A percentile compares a stretch with the other conserved stretches of the same genome.
These are phyloP conservation scores for Conoideocrella luteorostrata DNA, from an alignment of 2,329 filamentous ascomycete species.

Conservation along the genomic window DNA sequence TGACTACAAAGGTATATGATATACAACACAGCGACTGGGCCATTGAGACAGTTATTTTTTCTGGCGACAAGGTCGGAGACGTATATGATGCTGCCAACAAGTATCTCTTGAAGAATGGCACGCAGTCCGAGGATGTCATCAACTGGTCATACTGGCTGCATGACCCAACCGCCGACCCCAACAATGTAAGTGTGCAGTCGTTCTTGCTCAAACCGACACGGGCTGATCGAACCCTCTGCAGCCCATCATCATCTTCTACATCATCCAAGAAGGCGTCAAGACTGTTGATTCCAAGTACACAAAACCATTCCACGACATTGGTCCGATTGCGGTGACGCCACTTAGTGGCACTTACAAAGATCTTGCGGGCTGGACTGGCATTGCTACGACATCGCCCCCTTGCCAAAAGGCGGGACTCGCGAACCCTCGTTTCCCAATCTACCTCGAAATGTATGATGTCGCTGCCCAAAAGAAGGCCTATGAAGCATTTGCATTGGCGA, in stretches of 20 bases:
- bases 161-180: conserved; percentile 32
- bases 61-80: conserved; percentile 31
- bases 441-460: conserved; percentile 32
- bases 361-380: conserved; percentile 36
- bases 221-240: neutral
- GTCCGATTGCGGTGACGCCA: conserved; percentile 25
- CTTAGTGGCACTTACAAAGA: conserved; percentile 37
- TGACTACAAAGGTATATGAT: conserved; percentile 43
- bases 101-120: conserved; percentile 34
- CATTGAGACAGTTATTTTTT: conserved; percentile 37
- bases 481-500: conserved; percentile 24
- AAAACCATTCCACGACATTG: conserved; percentile 35
- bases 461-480: conserved; percentile 22
- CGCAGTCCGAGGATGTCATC: conserved; percentile 36
- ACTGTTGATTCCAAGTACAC: conserved; percentile 32
- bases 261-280: conserved; percentile 36
- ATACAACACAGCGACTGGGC: conserved; percentile 33
- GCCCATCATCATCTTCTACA: conserved; percentile 30
- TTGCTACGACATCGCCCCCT: conserved; percentile 26
- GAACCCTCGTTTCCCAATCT: conserved; percentile 38
- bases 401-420: conserved; percentile 35
- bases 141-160: conserved; percentile 45
- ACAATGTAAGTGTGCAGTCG: conserved; percentile 20
- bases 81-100: conserved; percentile 36
- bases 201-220: neutral